Evolutionary conservation across 306 rosid genomes (phyloP).

Genomic region (Canavalia gladiata): DNA sequence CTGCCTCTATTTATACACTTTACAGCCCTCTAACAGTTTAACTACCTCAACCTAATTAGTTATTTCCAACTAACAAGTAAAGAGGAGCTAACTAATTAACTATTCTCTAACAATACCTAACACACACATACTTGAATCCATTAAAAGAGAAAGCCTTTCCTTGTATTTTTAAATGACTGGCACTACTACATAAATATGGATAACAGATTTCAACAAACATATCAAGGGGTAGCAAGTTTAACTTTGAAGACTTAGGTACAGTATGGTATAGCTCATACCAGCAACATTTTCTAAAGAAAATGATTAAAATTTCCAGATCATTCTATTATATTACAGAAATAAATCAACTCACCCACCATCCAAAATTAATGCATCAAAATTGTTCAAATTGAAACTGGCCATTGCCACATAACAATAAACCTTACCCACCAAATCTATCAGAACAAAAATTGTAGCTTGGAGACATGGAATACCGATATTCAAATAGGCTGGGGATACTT

Average conservation of each 20-base stretch:
- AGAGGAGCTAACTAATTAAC: no score
- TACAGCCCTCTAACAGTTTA: no score
- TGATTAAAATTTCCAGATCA: conserved; percentile 14
- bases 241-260: conserved; percentile 25
- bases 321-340: conserved; percentile 23
- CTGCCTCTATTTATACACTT: no score
- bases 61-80: no score
- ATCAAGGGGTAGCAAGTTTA: conserved; percentile 28
- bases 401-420: conserved; percentile 11
- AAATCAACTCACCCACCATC: background rate
- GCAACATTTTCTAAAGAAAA: background rate
- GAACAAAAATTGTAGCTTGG: conserved; percentile 29
- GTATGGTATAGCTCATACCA: conserved; percentile 6
- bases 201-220: background rate
- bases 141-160: conserved; percentile 2
- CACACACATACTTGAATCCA: background rate
- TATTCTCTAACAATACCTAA: no score
- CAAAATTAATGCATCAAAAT: conserved; percentile 17
- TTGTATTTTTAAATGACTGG: conserved; percentile 23
- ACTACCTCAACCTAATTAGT: no score
- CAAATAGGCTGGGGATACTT: no score
- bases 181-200: conserved; percentile 27
- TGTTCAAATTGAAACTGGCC: conserved; percentile 34
- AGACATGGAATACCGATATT: background rate
- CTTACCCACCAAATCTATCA: conserved; percentile 28